phyloP scores from a whole-genome alignment of 2,329 filamentous ascomycete genomes.

The Xylaria sp. region DNA sequence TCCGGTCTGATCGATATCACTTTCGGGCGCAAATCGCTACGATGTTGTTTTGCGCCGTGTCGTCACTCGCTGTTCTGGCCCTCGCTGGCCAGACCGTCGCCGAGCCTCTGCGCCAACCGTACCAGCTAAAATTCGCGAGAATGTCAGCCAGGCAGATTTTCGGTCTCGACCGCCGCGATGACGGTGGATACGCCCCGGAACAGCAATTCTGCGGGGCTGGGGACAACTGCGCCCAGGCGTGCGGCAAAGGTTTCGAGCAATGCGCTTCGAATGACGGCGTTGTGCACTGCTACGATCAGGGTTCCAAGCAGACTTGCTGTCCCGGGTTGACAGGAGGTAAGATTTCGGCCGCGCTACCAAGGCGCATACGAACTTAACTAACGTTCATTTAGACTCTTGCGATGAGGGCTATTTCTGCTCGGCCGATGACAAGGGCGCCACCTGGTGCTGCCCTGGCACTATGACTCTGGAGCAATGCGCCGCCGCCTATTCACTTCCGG shows the following conservation, averaged over 20 bases:
- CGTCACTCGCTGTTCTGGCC: constrained; percentile 27
- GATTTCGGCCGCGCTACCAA: constrained; percentile 36
- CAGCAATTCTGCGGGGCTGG: constrained; percentile 35
- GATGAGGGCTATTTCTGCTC: constrained; percentile 65
- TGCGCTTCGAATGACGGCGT: constrained; percentile 44
- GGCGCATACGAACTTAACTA: constrained; percentile 11
- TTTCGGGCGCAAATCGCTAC: constrained; percentile 2
- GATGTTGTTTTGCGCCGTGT: constrained; percentile 31
- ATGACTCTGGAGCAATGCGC: constrained; percentile 59
- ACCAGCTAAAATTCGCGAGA: constrained; percentile 30
- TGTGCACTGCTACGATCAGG: constrained; percentile 62
- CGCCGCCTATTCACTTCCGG: constrained; percentile 50
- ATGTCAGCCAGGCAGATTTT: constrained; percentile 35
- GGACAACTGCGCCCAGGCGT: constrained; percentile 39
- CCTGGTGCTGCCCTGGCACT: constrained; percentile 64
- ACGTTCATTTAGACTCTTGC: constrained; percentile 56
- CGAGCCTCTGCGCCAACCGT: constrained; percentile 31
- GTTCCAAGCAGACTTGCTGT: constrained; percentile 58
- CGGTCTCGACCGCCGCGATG: constrained; percentile 28
- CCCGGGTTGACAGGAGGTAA: constrained; percentile 58
- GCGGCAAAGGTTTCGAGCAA: constrained; percentile 38
- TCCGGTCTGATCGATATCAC: constrained; percentile 7
- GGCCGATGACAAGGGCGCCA: constrained; percentile 51
- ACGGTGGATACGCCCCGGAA: constrained; percentile 34
- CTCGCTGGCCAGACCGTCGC: constrained; percentile 30